phyloP scores from a whole-genome alignment of 768 basidiomycete species.

The Neoboletus brunneissimus region DNA sequence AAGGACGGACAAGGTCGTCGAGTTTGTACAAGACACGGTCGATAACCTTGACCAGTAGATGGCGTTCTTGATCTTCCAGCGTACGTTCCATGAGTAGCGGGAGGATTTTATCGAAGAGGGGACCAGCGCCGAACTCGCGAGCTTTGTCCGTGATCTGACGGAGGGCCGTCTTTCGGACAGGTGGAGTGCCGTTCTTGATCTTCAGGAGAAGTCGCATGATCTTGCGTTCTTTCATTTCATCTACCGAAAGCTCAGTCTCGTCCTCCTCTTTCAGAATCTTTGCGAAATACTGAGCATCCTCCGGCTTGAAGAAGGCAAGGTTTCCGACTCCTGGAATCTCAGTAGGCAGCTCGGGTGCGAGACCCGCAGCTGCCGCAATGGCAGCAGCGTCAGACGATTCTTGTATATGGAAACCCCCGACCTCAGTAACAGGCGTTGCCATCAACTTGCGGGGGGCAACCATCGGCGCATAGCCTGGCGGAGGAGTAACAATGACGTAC shows the following conservation, averaged over 20 bases:
- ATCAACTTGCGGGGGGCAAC: conserved; percentile 61
- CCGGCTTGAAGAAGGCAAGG: conserved; percentile 96
- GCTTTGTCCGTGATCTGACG: conserved; percentile 99
- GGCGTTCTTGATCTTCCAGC: conserved; percentile 97
- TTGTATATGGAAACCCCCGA: conserved; percentile 94
- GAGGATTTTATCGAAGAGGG: conserved; percentile 96
- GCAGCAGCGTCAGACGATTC: conserved; percentile 91
- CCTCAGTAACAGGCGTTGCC: conserved; percentile 50
- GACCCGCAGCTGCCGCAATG: conserved; percentile 84
- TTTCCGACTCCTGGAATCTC: conserved; percentile 98
- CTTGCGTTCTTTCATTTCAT: conserved; percentile 99
- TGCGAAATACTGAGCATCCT: conserved; percentile 97
- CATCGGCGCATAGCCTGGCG: conserved; percentile 87
- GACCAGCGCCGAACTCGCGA: conserved; percentile 96
- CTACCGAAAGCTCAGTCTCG: conserved; percentile 87
- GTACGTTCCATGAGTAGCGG: conserved; percentile 98
- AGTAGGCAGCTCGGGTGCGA: conserved; percentile 90
- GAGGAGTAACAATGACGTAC: conserved; percentile 90
- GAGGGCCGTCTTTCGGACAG: conserved; percentile 95
- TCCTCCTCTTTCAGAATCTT: conserved; percentile 96
- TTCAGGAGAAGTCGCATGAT: conserved; percentile 97
- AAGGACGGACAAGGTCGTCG: conserved; percentile 97
- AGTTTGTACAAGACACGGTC: conserved; percentile 98
- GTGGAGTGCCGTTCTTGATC: conserved; percentile 99
- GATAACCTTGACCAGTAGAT: conserved; percentile 97